Evolutionary conservation across 139 green algal genomes (phyloP).

Genomic region (Ettlia oleoabundans): DNA sequence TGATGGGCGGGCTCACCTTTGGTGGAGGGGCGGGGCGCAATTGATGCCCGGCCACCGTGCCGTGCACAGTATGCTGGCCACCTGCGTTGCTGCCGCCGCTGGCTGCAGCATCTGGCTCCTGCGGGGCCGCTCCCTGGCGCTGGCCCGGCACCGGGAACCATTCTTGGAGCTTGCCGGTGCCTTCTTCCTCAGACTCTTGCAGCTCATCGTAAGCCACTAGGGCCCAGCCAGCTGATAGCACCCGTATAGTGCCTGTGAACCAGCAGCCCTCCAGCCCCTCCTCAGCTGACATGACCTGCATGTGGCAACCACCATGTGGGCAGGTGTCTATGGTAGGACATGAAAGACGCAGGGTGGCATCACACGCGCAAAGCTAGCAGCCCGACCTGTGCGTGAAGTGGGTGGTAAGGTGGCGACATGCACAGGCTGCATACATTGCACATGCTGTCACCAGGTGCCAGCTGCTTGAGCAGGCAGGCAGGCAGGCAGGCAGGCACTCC

Average conservation of each 20-base stretch:
- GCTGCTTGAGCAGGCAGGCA: too few species aligned
- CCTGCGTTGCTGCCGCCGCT: neutral
- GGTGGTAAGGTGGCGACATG: too few species aligned
- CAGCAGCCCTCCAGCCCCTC: slow-evolving; percentile 46
- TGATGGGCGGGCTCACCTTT: too few species aligned
- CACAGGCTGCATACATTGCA: too few species aligned
- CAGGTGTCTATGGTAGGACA: too few species aligned
- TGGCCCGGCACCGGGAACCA: slow-evolving; percentile 55
- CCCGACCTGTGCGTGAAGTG: too few species aligned
- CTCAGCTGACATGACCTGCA: slow-evolving; percentile 54
- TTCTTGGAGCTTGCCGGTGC: slow-evolving; percentile 42
- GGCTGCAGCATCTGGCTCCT: too few species aligned
- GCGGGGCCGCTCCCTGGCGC: neutral
- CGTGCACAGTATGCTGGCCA: neutral
- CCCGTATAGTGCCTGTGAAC: slow-evolving; percentile 26
- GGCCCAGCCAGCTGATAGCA: slow-evolving; percentile 35
- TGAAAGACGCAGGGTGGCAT: too few species aligned
- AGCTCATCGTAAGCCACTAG: slow-evolving; percentile 56
- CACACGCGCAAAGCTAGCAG: too few species aligned
- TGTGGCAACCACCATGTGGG: too few species aligned
- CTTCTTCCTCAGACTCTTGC: slow-evolving; percentile 35
- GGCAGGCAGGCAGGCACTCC: neutral
- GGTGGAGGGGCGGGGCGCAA: slow-evolving; percentile 9
- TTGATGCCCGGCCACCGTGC: neutral
- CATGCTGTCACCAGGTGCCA: too few species aligned